Evolutionary conservation across 495 filamentous ascomycete species (phyloP).

Genomic region (Apodospora peruviana): DNA sequence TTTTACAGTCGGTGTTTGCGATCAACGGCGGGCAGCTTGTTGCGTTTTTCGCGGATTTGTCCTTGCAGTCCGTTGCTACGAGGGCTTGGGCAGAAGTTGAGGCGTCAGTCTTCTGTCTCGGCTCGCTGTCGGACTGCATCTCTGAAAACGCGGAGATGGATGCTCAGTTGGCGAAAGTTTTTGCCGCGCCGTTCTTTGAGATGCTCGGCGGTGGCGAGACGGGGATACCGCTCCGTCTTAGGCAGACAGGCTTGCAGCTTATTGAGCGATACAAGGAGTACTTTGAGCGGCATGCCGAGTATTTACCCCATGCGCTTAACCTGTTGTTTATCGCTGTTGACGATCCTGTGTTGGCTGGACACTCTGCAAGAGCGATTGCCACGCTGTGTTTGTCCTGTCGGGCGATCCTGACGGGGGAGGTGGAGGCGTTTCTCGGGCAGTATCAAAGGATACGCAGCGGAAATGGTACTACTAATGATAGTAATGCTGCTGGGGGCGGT

Average conservation of each 20-base stretch:
- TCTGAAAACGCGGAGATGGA: conserved; percentile 63
- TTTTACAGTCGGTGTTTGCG: conserved; percentile 70
- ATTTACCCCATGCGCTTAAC: conserved; percentile 70
- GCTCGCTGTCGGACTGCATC: conserved; percentile 67
- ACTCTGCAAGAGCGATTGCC: conserved; percentile 76
- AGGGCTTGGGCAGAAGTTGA: conserved; percentile 74
- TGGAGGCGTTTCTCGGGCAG: conserved; percentile 71
- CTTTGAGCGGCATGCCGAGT: conserved; percentile 66
- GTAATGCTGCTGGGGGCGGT: no score
- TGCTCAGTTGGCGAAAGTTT: conserved; percentile 60
- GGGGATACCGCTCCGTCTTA: conserved; percentile 60
- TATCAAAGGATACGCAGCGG: conserved; percentile 59
- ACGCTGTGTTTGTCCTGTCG: conserved; percentile 79
- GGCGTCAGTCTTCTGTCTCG: conserved; percentile 72
- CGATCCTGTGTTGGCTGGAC: conserved; percentile 56
- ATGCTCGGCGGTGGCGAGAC: conserved; percentile 43
- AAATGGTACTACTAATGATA: no score
- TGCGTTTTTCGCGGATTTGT: conserved; percentile 60
- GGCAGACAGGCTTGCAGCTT: conserved; percentile 69
- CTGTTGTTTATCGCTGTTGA: conserved; percentile 75
- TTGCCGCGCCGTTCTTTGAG: conserved; percentile 58
- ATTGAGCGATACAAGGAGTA: conserved; percentile 77
- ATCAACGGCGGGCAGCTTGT: conserved; percentile 64
- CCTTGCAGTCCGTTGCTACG: conserved; percentile 51
- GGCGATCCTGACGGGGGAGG: conserved; percentile 59